Conservation (phyloP, 345 rosid species). For the Litchi chinensis region DNA sequence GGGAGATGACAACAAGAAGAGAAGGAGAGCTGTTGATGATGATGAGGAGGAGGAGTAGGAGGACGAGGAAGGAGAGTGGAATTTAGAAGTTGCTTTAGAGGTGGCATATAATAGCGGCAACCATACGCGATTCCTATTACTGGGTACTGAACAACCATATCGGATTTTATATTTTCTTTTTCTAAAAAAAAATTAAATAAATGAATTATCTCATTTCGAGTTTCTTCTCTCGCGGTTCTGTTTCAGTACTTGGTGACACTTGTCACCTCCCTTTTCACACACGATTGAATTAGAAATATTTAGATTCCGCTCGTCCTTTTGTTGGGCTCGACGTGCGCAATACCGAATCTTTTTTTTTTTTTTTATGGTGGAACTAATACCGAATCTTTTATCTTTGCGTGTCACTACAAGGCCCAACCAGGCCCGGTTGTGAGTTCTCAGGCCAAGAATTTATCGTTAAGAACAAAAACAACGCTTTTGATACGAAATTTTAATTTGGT, state of each 20-base stretch:
- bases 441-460: too few relatives aligned
- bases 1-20: slow-evolving; percentile 31
- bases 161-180: slow-evolving; percentile 12
- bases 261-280: not conserved
- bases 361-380: too few relatives aligned
- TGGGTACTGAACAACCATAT: slow-evolving; percentile 27
- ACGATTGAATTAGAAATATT: not conserved
- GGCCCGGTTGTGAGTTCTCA: too few relatives aligned
- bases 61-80: slow-evolving; percentile 21
- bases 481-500: too few relatives aligned
- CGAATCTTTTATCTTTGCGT: too few relatives aligned
- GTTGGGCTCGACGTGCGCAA: too few relatives aligned
- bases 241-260: not conserved
- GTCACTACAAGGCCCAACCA: too few relatives aligned
- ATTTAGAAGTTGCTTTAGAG: slow-evolving; percentile 34
- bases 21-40: slow-evolving; percentile 10
- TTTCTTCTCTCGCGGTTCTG: slow-evolving; percentile 26
- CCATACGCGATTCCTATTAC: slow-evolving; percentile 44
- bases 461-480: too few relatives aligned
- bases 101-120: slow-evolving; percentile 44
- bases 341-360: too few relatives aligned
- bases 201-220: slow-evolving; percentile 1
- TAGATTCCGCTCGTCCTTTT: too few relatives aligned
- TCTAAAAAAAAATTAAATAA: too few relatives aligned
- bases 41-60: slow-evolving; percentile 11